Evolutionary conservation across 306 rosid species (phyloP).

Genomic region (Lathyrus tuberosus): DNA sequence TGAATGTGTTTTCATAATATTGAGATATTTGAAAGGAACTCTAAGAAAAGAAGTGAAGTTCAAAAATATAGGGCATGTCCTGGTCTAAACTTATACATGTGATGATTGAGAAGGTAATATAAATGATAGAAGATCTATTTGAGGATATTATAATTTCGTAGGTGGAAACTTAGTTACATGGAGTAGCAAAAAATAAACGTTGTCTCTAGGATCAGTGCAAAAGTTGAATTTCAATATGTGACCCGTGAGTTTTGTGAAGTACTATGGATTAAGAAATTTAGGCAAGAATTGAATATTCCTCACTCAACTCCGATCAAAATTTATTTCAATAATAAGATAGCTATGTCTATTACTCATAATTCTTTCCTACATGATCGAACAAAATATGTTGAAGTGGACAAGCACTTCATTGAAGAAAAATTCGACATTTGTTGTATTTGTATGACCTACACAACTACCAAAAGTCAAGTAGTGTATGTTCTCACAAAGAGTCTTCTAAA

Average conservation of each 20-base stretch:
- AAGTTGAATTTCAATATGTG: not conserved
- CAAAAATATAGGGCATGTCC: not conserved
- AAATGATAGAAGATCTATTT: not conserved
- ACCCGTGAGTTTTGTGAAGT: too few species aligned
- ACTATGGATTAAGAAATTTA: too few species aligned
- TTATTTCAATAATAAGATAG: not conserved
- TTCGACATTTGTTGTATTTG: too few species aligned
- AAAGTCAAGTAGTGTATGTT: too few species aligned
- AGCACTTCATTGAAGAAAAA: too few species aligned
- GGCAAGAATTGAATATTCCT: too few species aligned
- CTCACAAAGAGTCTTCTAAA: too few species aligned
- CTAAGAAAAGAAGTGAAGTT: not conserved
- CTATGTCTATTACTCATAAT: not conserved
- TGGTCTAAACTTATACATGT: not conserved
- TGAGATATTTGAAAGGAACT: not conserved
- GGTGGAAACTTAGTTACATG: not conserved
- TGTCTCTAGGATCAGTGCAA: not conserved
- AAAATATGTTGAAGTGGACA: too few species aligned
- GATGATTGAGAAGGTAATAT: not conserved
- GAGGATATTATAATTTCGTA: too few species aligned
- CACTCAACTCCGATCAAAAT: not conserved
- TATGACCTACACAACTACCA: too few species aligned
- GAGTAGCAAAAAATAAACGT: not conserved
- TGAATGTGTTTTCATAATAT: too few species aligned
- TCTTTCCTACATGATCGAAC: too few species aligned